Base-by-base conservation (phyloP, 805 yeast species). In the Yarrowia bubula region DNA sequence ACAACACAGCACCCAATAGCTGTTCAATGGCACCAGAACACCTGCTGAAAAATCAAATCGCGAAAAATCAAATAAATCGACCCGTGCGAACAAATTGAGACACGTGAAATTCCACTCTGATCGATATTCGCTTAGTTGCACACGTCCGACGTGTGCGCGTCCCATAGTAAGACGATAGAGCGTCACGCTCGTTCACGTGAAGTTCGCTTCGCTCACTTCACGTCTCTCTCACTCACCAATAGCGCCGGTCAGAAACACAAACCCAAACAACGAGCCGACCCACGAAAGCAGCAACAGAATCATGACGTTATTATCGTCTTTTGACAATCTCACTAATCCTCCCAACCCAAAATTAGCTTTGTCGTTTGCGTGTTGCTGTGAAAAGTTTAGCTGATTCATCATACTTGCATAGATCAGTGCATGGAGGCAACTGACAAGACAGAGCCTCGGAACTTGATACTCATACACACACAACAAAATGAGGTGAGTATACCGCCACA, bases 251-350 rank as follows among this genome's bases (percentile, higher is more conserved):
- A 58, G 43, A 65, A 84, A 81, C 1, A 83, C 70, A 69, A 88
- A 87, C 3, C 92, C 95, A 0, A 81, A 71, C 0, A 84, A 75
- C 0, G 84, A 78, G 14, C 95, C 95, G 2, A 81, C 73, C 65
- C 84, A 81, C 1, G 92, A 85, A 1, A 89, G 73, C 13, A 86
- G 65, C 68, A 82, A 81, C 22, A 88, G 75, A 62, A 88, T 76
- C 91, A 88, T 86, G 28, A 3, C 28, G 28, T 22, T 22, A 22
- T 3, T 22, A 22, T 22, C 28, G 28, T 22, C 28, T 22, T 22
- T 22, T 22, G 28, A 22, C 28, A 55, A 41, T 41, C 61, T 47
- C 41, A 43, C 58, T 50, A n/a, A 35, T 50, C 42, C 32, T 50
- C 57, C 57, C 57, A 50, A 22, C 28, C 28, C 28, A 47, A 46